Evolutionary conservation across 1,284 basidiomycete species (phyloP).

Genomic region (Ustilago crameri): DNA sequence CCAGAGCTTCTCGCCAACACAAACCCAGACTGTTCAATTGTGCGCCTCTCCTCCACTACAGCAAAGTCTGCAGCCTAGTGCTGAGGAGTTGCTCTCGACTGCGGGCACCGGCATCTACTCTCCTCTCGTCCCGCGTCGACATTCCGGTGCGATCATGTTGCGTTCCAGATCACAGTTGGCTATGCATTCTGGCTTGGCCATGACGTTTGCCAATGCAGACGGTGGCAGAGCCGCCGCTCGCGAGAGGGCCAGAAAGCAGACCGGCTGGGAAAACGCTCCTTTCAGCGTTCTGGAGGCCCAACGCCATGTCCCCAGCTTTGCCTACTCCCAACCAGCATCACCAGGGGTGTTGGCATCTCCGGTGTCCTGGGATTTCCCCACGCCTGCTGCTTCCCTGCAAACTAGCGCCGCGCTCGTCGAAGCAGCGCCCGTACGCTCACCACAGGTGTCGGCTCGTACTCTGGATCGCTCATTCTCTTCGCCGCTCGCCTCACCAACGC

Average conservation of each 20-base stretch:
- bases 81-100: conserved; percentile 36
- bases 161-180: conserved; percentile 56
- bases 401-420: conserved; percentile 25
- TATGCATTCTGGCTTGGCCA: conserved; percentile 42
- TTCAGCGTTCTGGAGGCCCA: conserved; percentile 58
- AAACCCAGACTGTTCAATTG: neutral
- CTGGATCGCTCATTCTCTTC: conserved; percentile 6
- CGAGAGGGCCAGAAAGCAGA: conserved; percentile 48
- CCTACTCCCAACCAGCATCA: conserved; percentile 45
- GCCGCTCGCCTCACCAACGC: conserved; percentile 20
- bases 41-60: conserved; percentile 6
- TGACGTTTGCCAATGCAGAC: conserved; percentile 44
- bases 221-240: conserved; percentile 59
- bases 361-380: conserved; percentile 27
- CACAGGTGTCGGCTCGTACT: conserved; percentile 14
- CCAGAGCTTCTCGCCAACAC: neutral
- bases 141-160: conserved; percentile 57
- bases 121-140: conserved; percentile 45
- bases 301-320: conserved; percentile 27
- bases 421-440: conserved; percentile 7
- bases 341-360: conserved; percentile 22
- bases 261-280: conserved; percentile 52
- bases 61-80: conserved; percentile 25
- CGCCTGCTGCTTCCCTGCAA: conserved; percentile 14
- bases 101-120: conserved; percentile 12